These are phyloP conservation scores for Ulmus americana DNA, from an alignment of 331 rosid species.

Conservation along the genomic window DNA sequence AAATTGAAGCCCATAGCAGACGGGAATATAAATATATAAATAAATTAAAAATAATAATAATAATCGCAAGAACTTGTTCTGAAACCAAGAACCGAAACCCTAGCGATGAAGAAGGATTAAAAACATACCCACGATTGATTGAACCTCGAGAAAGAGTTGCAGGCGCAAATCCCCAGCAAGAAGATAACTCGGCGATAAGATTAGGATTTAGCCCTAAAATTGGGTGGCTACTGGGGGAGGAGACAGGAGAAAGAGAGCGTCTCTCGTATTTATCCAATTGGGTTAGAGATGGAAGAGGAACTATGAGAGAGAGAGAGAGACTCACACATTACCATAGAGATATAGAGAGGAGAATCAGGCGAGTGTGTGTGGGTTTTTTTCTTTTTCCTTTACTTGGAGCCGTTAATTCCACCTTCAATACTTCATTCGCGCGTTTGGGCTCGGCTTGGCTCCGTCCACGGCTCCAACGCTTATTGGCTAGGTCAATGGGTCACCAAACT, in stretches of 20 bases:
- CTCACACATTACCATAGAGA: constrained; percentile 13
- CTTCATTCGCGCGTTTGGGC: constrained; percentile 37
- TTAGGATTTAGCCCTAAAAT: constrained; percentile 26
- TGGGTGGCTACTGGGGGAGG: constrained; percentile 18
- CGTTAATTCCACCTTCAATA: constrained; percentile 41
- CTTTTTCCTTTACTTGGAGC: constrained; percentile 25
- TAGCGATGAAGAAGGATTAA: constrained; percentile 15
- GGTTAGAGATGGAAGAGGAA: constrained; percentile 13
- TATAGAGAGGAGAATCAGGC: constrained; percentile 28
- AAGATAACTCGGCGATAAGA: not conserved
- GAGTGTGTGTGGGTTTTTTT: constrained; percentile 21
- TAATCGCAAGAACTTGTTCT: constrained; percentile 1
- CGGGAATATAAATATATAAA: not conserved
- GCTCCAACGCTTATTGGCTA: constrained; percentile 1
- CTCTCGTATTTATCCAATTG: constrained; percentile 27
- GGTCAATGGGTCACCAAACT: too few species aligned
- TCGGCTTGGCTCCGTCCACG: constrained; percentile 34
- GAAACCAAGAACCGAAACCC: constrained; percentile 37
- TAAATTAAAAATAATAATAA: not conserved
- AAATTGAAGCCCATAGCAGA: too few species aligned
- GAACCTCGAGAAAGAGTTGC: not conserved
- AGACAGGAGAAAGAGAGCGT: not conserved
- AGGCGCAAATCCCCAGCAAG: constrained; percentile 20
- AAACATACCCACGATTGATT: not conserved
- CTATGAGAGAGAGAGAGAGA: constrained; percentile 18